These are phyloP conservation scores for Aspergillus neoniger DNA, from an alignment of 2,329 filamentous ascomycete genomes.

Conservation along the genomic window DNA sequence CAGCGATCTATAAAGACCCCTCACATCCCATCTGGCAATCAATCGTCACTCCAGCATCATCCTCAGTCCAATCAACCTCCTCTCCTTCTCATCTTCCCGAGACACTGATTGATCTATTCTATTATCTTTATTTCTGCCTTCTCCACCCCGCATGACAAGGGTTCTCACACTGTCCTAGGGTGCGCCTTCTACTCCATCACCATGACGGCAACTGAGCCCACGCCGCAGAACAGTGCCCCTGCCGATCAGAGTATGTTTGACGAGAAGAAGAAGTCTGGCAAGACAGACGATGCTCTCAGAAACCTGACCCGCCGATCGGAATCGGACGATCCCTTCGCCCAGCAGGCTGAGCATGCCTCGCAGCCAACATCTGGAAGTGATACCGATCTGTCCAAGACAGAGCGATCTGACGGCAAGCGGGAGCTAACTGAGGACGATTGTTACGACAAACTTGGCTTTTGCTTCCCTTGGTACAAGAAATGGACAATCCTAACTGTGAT, in stretches of 20 bases:
- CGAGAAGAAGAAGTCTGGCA: neutral
- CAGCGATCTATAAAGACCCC: neutral
- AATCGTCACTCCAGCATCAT: constrained; percentile 4
- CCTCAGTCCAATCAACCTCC: neutral
- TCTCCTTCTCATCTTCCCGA: too few relatives aligned
- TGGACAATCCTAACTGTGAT: constrained; percentile 73
- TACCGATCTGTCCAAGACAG: neutral
- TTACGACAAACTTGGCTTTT: constrained; percentile 66
- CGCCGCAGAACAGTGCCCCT: neutral
- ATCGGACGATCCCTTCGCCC: neutral
- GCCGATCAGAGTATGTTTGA: neutral
- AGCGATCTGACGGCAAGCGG: constrained; percentile 25
- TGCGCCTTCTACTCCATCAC: neutral
- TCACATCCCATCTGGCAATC: neutral
- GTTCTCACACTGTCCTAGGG: neutral
- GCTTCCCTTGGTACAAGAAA: constrained; percentile 64
- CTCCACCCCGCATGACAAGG: neutral
- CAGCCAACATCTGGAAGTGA: neutral
- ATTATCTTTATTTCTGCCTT: neutral
- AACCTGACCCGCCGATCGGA: neutral
- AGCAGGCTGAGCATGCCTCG: neutral
- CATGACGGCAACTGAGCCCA: neutral
- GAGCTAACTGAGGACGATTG: constrained; percentile 59
- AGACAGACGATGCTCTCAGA: neutral
- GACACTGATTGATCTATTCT: neutral